Evolutionary conservation across 176 grass and related monocot genomes (phyloP).

Genomic region (Avena eriantha): DNA sequence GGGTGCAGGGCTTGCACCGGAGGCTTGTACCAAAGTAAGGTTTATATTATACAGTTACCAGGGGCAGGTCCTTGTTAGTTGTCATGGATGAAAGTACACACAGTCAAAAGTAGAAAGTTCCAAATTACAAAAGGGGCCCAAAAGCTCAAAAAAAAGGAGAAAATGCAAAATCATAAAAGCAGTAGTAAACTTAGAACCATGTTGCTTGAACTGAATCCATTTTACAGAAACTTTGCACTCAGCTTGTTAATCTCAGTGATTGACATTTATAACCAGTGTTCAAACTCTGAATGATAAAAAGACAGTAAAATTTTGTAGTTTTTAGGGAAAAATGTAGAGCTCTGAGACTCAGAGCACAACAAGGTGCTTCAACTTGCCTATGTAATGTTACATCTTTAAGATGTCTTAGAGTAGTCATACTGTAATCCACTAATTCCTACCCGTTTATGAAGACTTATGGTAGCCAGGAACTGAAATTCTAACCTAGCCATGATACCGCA

Average conservation of each 20-base stretch:
- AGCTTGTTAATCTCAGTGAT: background rate
- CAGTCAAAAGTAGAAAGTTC: slow-evolving; percentile 10
- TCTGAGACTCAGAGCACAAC: background rate
- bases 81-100: background rate
- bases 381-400: background rate
- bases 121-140: background rate
- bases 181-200: slow-evolving; percentile 9
- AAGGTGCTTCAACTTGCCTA: background rate
- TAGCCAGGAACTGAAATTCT: background rate
- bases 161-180: background rate
- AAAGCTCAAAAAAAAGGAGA: background rate
- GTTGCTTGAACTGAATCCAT: slow-evolving; percentile 7
- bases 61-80: background rate
- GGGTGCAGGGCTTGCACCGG: background rate
- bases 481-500: slow-evolving; percentile 8
- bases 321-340: background rate
- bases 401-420: background rate
- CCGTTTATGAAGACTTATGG: background rate
- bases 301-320: background rate
- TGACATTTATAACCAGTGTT: background rate
- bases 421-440: background rate
- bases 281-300: background rate
- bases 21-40: background rate
- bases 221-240: slow-evolving; percentile 6
- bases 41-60: slow-evolving; percentile 14